These are phyloP conservation scores for Delonix regia DNA, from an alignment of 306 rosid species.

Conservation along the genomic window DNA sequence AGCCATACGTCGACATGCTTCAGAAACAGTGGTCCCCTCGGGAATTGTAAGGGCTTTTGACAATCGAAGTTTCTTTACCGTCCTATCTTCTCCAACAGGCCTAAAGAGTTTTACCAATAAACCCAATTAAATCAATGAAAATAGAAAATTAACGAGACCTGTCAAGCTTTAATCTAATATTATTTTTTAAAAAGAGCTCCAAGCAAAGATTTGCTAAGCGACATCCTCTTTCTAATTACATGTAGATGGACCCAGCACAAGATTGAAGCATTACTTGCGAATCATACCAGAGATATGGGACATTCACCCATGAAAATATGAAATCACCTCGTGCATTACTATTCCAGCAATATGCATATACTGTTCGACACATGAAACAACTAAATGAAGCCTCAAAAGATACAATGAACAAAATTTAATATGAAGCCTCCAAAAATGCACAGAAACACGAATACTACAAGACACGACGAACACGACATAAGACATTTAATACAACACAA, in stretches of 20 bases:
- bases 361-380: neutral
- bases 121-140: conserved; percentile 15
- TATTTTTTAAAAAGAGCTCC: neutral
- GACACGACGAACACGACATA: neutral
- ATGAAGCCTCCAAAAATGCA: neutral
- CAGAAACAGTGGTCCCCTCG: conserved; percentile 85
- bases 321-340: neutral
- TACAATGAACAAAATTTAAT: neutral
- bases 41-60: conserved; percentile 93
- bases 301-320: neutral
- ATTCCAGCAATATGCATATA: neutral
- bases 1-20: conserved; percentile 92
- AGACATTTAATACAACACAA: neutral
- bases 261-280: neutral
- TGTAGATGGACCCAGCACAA: neutral
- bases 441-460: neutral
- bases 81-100: conserved; percentile 74
- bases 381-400: neutral
- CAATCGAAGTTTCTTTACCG: conserved; percentile 86
- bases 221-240: neutral
- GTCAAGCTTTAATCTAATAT: neutral
- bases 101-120: conserved; percentile 41
- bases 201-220: neutral
- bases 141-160: neutral
- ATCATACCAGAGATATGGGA: neutral